Base-by-base conservation (phyloP, 1,139 yeast genomes). In the Sugiyamaella novakii region DNA sequence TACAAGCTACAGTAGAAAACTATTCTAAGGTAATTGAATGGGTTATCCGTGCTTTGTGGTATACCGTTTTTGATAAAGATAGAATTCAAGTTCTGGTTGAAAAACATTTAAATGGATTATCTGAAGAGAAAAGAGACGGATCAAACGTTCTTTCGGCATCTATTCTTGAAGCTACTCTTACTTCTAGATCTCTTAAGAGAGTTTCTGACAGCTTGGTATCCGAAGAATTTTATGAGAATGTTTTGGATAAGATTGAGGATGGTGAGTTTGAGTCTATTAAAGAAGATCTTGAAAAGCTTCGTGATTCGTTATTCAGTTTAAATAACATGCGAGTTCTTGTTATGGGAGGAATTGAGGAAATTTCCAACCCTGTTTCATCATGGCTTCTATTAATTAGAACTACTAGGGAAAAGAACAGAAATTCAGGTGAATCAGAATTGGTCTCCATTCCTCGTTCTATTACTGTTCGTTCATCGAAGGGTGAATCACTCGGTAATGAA, bases 111-210 rank as follows among this genome's bases (percentile, higher is more conserved):
- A 87, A 85, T 59, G 76, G 87, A 0, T 68, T 92, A 40, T 84
- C 96, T 0, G 96, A 88, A 50, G 72, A 77, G 38, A 91, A 89
- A 66, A 80, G 98, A 63, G 80, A 80, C 58, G 98, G 95, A 18
- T 80, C 80, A 43, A 67, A 76, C 2, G 83, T 91, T 81, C 71
- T 88, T 70, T 71, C 76, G 52, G 84, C 95, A 1, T 66, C 85
- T 10, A 74, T 80, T 29, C 73, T 76, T 56, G 75, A 84, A 58
- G 70, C 77, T 14, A 66, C 80, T 34, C 80, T 78, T 55, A 74
- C 78, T 14, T 75, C 76, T 15, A 71, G 82, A 49, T 83, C 96
- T 0, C 69, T 87, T 49, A 76, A 82, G 54, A 80, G 79, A 56
- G 80, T 91, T 0, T 80, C 80, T 40, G 95, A 91, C 65, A 70